Evolutionary conservation across 306 rosid species (phyloP), one percentile per base, ranked within the genome.

Genomic region (Medicago ruthenica): DNA sequence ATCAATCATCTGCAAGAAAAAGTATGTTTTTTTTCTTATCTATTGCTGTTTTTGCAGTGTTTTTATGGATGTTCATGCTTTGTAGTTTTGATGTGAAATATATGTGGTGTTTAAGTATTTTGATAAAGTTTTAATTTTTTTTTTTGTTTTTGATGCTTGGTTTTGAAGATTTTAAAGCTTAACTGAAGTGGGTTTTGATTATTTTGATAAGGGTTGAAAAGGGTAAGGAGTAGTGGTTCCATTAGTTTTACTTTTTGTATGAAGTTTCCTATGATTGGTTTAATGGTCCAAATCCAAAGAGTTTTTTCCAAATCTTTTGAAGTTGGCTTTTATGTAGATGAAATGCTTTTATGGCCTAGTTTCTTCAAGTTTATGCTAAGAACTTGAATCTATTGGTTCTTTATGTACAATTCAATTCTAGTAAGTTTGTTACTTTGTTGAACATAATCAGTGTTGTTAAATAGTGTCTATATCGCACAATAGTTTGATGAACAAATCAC

Each of bases 21-120:
- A 27, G 88, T 88, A 60, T 41, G 77, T 44, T 78, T 3, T 13
- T n/a, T 9, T 21, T 58, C 4, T 71, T 36, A 13, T 59, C 4
- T 57, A 0, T 22, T 61, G 21, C 55, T 24, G 2, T 81, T 12
- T 77, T 59, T 67, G 5, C 21, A 39, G 41, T 37, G 14, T 71
- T 59, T 20, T 76, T 4, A 1, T 44, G 57, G 39, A 34, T 6
- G 41, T 60, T 20, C 7, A 20, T 73, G 17, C 58, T 45, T 14
- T 73, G 6, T 6, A 7, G 58, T 47, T 60, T 50, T 59, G 1
- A 16, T 73, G 44, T 44, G 47, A 44, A 55, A 16, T 17, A 24
- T 24, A 24, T 2, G 1, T 27, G 31, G 73, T 47, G 79, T 69
- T 61, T 51, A 7, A 7, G 37, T 20, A 2, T 51, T 75, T 79